Evolutionary conservation across 2,329 filamentous ascomycete genomes (phyloP), one percentile per base, ranked within the genome.

Genomic region (Neonectria faginata): DNA sequence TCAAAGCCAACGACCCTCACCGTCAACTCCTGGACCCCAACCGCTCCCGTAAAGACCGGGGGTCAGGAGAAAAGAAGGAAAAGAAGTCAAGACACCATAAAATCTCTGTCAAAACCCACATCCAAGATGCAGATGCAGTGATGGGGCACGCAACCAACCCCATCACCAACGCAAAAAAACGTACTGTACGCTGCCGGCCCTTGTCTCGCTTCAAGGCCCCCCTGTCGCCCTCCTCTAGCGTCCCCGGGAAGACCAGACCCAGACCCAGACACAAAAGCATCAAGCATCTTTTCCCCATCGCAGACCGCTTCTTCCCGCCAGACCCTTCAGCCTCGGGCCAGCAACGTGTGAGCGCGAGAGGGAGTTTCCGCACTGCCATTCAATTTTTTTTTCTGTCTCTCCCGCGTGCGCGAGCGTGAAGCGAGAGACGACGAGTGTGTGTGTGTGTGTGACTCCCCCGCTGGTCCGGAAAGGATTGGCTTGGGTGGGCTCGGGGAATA

Each of bases 241-340:
- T 51, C 48, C 48, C 48, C 48, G 48, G 48, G 27, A 51, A 33
- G 48, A 20, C 27, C 48, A 50, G 36, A 22, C 36, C 22, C 22
- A 25, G 22, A 25, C 22, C 48, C 36, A 41, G 39, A 31, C 39
- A 45, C 22, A 44, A 36, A 57, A 29, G 18, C 31, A 31, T 47
- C 42, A 44, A 57, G 48, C 9, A 59, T 52, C 25, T 36, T 20
- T 45, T 51, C 48, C 27, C 33, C 31, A 45, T 62, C 52, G 47
- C 60, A 62, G 60, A 62, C 60, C 60, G 60, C 60, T 45, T 62
- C 60, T 62, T 62, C 47, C 47, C 22, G 47, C 27, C 29, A 44
- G n/a, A 12, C 29, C 29, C 27, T n/a, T 39, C 45, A 51, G 53
- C 54, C 36, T 44, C 53, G 48, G n/a, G 29, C 53, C 53, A 62